A percentile compares a stretch with the other conserved stretches of the same genome.
Conservation (phyloP, 164 flowering plant species). For the Tinospora cordifolia region DNA sequence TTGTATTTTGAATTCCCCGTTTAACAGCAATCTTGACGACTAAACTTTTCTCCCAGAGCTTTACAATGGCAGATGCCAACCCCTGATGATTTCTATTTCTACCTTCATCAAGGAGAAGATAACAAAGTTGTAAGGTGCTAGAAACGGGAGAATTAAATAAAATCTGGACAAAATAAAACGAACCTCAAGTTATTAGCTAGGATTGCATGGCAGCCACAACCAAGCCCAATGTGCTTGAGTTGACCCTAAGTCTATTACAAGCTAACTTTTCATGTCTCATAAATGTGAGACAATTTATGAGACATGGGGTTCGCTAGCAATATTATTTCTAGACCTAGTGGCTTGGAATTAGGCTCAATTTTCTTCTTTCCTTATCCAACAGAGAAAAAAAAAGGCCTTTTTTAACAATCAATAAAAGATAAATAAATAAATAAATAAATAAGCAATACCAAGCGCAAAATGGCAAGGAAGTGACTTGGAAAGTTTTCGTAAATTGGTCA, state of each 20-base stretch:
- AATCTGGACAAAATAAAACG: neutral
- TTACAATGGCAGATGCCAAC: conserved; percentile 75
- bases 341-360: neutral
- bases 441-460: conserved; percentile 86
- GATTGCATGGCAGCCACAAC: neutral
- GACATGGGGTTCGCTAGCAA: neutral
- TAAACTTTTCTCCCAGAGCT: conserved; percentile 91
- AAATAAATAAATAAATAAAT: neutral
- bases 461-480: conserved; percentile 90
- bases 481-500: conserved; percentile 75
- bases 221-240: neutral
- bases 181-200: neutral
- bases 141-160: neutral
- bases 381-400: neutral
- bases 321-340: neutral
- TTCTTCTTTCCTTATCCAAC: neutral
- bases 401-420: too few species aligned
- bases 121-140: neutral
- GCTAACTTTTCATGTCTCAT: too few species aligned
- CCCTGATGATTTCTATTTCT: conserved; percentile 97
- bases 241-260: too few species aligned
- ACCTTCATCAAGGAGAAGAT: conserved; percentile 35
- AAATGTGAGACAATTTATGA: too few species aligned
- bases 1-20: conserved; percentile 93
- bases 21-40: conserved; percentile 93